Percentiles rank a stretch among this genome's conserved stretches.
phyloP scores from a whole-genome alignment of 371 early-diverging fungal genomes.

The Umbelopsis sp. region DNA sequence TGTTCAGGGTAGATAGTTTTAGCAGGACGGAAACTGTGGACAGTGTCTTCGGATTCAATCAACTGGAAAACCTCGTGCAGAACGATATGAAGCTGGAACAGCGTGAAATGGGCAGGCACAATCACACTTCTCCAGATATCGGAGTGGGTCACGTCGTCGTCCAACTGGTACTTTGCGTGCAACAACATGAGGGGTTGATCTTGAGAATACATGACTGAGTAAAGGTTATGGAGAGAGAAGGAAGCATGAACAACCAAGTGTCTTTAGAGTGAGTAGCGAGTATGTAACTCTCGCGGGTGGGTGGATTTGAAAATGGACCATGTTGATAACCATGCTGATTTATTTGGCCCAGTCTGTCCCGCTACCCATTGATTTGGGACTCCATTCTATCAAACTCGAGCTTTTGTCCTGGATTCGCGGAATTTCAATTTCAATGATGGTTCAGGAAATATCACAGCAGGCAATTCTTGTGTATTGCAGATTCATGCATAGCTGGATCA shows the following conservation, averaged over 20 bases:
- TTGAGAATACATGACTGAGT: neutral
- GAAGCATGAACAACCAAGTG: neutral
- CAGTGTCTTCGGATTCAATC: neutral
- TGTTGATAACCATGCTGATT: no score
- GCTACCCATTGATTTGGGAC: no score
- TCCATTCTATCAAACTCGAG: no score
- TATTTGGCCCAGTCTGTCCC: no score
- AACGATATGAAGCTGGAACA: conserved; percentile 5
- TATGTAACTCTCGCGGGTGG: neutral
- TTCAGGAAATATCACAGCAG: no score
- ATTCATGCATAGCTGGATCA: no score
- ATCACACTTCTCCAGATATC: conserved; percentile 15
- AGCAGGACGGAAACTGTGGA: neutral
- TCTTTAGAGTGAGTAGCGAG: neutral
- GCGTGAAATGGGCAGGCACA: conserved; percentile 6
- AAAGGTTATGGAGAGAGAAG: neutral
- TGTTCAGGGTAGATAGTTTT: conserved; percentile 2
- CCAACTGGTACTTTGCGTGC: neutral
- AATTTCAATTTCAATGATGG: no score
- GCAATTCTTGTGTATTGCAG: no score
- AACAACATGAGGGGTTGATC: conserved; percentile 6
- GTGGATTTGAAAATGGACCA: neutral
- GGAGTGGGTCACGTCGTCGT: neutral
- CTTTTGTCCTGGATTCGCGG: no score
- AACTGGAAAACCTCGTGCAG: neutral